Evolutionary conservation across 108 stramenopile genomes (phyloP), one percentile per base, ranked within the genome.

Genomic region (Cyclostephanos tholiformis): DNA sequence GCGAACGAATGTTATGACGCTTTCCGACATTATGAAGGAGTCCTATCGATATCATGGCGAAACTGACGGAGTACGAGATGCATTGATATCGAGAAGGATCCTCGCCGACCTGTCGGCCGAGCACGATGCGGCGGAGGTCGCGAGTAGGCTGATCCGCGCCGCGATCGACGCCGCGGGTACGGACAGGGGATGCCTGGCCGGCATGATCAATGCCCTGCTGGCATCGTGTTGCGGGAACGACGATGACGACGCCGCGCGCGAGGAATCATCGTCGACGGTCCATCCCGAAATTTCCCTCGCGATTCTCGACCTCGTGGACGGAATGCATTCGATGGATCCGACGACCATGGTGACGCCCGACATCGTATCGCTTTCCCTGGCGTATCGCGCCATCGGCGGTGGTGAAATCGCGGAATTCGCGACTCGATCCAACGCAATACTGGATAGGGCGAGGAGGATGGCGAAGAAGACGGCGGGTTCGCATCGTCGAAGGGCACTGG

Each of bases 391-490:
- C 48, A 27, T 65, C 23, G 3, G 26, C 4, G 4, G 32, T 32
- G 4, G 32, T 32, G 6, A 35, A 13, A 23, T n/a, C 23, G 17
- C 16, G 32, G n/a, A 36, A 38, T 25, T 25, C 32, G 55, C 44
- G n/a, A 46, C n/a, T 2, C 49, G 56, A 50, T 62, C 59, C 16
- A 35, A 85, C 2, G 29, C 29, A 48, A 62, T 89, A n/a, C 75
- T 93, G 48, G 84, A 86, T 44, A 48, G 72, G 59, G 90, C 87
- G 7, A 66, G 62, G 35, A 51, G 69, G 43, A 30, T 51, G 8
- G 82, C 82, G 46, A 93, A 91, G 65, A 88, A 88, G 68, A n/a
- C 62, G 27, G 85, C 84, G 6, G 88, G 88, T 17, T 80, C 86
- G 36, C 81, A 85, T 67, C 69, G 86, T n/a, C 63, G 92, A 48